Base-by-base conservation (phyloP, 2,329 filamentous ascomycete species). In the Fusarium oligoseptatum region DNA sequence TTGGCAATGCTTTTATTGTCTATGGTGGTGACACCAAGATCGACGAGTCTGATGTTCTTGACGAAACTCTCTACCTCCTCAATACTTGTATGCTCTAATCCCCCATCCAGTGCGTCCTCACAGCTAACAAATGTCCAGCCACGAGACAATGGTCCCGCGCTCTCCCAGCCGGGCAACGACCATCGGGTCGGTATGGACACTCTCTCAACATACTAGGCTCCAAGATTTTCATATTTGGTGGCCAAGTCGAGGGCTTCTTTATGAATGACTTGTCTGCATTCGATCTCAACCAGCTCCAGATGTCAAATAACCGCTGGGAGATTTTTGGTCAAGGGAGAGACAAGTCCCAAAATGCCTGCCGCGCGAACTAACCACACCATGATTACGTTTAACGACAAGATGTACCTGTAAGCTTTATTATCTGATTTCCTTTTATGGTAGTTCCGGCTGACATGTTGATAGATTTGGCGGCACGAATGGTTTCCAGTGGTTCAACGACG, bases 391-490 rank as follows among this genome's bases (percentile, higher is more conserved):
- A 95, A 97, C 71, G 97, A 99, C 81, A 97, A 94, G 83, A 90
- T 99, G 81, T 99, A 96, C 81, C 87, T 99, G 92, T 96, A 89
- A 88, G 93, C 89, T 58, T 22, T 22, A 12, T 29, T 17, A 14
- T 22, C 20, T 29, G 17, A n/a, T 17, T 15, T 29, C 6, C 9
- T 43, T 34, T 6, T 17, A 43, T 41, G 22, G 27, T 29, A 27
- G 57, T 27, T 22, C 58, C 43, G 29, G 60, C 72, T 77, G 56
- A 80, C 65, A 27, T 8, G 17, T 6, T 58, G 12, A 27, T 66
- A 97, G 94, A n/a, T 99, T 99, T 81, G 97, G 97, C 77, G 97
- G 97, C 72, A 99, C 97, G 2, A 98, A 99, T 81, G 97, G 97
- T 45, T 91, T 95, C 66, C 92, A 94, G 79, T 99, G 97, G 97